Conservation (phyloP, 1,139 yeast species). For the Waltiozyma sp. region DNA sequence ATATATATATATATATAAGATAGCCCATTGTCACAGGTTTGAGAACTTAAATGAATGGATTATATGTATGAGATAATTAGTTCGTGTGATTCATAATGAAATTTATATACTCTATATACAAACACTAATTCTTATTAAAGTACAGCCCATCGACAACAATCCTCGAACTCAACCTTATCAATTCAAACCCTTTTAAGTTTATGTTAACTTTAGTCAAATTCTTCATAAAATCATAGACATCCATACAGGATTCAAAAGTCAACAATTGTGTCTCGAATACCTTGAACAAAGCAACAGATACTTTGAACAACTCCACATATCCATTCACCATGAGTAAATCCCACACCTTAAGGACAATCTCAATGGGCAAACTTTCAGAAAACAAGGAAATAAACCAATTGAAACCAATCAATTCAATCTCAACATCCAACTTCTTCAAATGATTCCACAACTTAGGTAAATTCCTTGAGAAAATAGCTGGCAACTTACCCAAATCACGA, state of each 20-base stretch:
- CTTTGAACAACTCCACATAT: conserved; percentile 25
- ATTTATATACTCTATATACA: no score
- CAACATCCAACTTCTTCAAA: conserved; percentile 26
- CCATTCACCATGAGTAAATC: conserved; percentile 37
- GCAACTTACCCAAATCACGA: conserved; percentile 28
- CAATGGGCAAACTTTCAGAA: conserved; percentile 43
- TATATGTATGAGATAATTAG: no score
- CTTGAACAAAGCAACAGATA: conserved; percentile 33
- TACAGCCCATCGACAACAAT: background rate
- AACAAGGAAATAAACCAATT: conserved; percentile 52
- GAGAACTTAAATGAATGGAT: no score
- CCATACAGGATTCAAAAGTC: conserved; percentile 24
- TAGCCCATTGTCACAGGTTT: no score
- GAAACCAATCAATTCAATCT: conserved; percentile 41
- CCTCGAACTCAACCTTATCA: conserved; percentile 9
- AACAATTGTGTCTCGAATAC: conserved; percentile 28
- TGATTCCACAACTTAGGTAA: conserved; percentile 33
- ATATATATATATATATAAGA: no score
- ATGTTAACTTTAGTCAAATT: conserved; percentile 23
- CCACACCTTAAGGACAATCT: conserved; percentile 41
- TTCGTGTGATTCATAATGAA: no score
- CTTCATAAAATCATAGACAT: conserved; percentile 33
- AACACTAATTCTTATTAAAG: background rate
- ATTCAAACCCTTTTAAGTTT: conserved; percentile 15
- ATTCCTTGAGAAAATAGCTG: conserved; percentile 18